A percentile compares a stretch with the other conserved stretches of the same genome.
phyloP scores from a whole-genome alignment of 768 basidiomycete species.

The Paxillus involutus region DNA sequence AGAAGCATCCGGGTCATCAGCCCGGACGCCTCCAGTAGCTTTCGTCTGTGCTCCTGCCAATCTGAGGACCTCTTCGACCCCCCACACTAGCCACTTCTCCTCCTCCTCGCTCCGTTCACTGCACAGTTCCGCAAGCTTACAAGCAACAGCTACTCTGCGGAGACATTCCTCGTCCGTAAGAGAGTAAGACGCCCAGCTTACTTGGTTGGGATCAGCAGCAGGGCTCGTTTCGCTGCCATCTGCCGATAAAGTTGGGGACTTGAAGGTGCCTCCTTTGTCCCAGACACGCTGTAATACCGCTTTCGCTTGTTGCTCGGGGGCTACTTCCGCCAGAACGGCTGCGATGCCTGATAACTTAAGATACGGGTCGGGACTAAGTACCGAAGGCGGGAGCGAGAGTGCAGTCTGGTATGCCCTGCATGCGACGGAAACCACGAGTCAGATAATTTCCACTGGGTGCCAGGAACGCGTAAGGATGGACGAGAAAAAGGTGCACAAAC shows the following conservation, averaged over 20 bases:
- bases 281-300: conserved; percentile 22
- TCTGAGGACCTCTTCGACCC: conserved; percentile 43
- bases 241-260: conserved; percentile 3
- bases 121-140: conserved; percentile 44
- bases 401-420: conserved; percentile 58
- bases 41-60: conserved; percentile 18
- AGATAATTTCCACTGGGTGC: background rate
- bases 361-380: conserved; percentile 45
- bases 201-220: background rate
- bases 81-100: conserved; percentile 42
- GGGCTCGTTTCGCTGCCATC: background rate
- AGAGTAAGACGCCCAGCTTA: conserved; percentile 21
- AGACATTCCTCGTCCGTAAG: conserved; percentile 39
- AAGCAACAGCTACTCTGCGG: conserved; percentile 44
- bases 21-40: background rate
- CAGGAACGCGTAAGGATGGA: no score
- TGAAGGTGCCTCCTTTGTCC: conserved; percentile 12
- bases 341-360: conserved; percentile 71
- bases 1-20: background rate
- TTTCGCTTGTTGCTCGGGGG: conserved; percentile 28
- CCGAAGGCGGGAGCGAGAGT: conserved; percentile 38
- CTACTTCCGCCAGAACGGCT: conserved; percentile 55
- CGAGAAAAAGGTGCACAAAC: conserved; percentile 36
- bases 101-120: conserved; percentile 35
- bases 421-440: conserved; percentile 5